A percentile compares a stretch with the other conserved stretches of the same genome.
Conservation (phyloP, 441 rosid species). For the Sinapis alba region DNA sequence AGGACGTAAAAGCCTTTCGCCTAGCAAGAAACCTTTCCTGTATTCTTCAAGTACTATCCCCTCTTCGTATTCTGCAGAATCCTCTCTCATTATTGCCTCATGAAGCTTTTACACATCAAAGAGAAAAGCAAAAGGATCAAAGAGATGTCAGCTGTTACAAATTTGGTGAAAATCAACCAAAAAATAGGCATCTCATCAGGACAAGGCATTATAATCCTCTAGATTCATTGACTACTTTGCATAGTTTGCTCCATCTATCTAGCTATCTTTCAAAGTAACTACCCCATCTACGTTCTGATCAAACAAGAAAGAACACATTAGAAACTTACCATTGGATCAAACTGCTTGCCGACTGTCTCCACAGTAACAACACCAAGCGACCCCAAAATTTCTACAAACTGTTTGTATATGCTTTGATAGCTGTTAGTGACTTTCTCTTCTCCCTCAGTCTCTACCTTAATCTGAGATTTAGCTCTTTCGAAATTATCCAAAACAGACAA, state of each 20-base stretch:
- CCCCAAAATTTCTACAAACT: constrained; percentile 70
- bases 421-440: constrained; percentile 87
- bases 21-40: constrained; percentile 83
- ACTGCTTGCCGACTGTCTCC: constrained; percentile 76
- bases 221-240: neutral
- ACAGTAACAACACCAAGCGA: constrained; percentile 81
- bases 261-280: neutral
- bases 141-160: constrained; percentile 4
- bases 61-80: constrained; percentile 73
- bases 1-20: constrained; percentile 86
- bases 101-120: constrained; percentile 57
- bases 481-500: constrained; percentile 84
- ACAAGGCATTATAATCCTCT: too few species aligned
- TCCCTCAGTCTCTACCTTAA: constrained; percentile 82
- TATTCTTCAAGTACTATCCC: constrained; percentile 75
- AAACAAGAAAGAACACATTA: neutral
- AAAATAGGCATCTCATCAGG: too few species aligned
- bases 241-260: constrained; percentile 6
- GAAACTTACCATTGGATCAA: constrained; percentile 88
- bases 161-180: neutral
- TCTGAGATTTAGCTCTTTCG: constrained; percentile 87
- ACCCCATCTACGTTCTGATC: too few species aligned
- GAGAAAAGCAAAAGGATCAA: constrained; percentile 2
- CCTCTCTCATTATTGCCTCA: constrained; percentile 93
- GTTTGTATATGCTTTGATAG: constrained; percentile 95